Evolutionary conservation across 306 rosid genomes (phyloP).

Genomic region (Castanopsis chinensis): DNA sequence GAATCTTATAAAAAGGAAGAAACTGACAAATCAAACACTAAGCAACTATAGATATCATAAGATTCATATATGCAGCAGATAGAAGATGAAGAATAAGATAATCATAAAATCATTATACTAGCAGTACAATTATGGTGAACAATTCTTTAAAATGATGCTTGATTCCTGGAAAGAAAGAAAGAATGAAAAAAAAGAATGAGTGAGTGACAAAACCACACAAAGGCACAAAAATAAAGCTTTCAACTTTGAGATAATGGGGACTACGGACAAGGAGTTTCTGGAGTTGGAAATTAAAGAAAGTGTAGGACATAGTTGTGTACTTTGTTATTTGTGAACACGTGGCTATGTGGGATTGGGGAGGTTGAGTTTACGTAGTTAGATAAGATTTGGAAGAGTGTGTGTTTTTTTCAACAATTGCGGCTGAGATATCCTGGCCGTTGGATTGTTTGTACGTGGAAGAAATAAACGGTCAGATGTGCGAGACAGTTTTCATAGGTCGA

Average conservation of each 20-base stretch:
- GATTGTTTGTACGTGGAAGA: background rate
- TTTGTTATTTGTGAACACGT: background rate
- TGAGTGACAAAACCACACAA: conserved; percentile 15
- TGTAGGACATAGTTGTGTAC: background rate
- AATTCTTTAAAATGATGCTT: conserved; percentile 16
- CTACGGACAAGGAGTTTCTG: background rate
- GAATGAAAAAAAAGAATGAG: conserved; percentile 14
- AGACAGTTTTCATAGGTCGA: conserved; percentile 1
- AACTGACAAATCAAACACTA: background rate
- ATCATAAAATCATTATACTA: conserved; percentile 14
- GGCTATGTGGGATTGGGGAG: background rate
- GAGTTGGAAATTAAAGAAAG: background rate
- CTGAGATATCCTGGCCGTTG: conserved; percentile 16
- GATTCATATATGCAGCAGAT: background rate
- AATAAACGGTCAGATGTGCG: background rate
- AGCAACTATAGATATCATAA: too few species aligned
- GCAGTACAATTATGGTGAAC: conserved; percentile 30
- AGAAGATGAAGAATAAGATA: background rate
- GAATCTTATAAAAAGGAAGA: background rate
- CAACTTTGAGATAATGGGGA: background rate
- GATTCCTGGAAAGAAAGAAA: background rate
- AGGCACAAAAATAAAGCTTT: conserved; percentile 6
- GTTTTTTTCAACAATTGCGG: conserved; percentile 34
- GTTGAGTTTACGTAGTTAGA: background rate
- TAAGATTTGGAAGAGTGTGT: background rate